Conservation (phyloP, 169 alveolate genomes). For the Plasmodium falciparum region DNA sequence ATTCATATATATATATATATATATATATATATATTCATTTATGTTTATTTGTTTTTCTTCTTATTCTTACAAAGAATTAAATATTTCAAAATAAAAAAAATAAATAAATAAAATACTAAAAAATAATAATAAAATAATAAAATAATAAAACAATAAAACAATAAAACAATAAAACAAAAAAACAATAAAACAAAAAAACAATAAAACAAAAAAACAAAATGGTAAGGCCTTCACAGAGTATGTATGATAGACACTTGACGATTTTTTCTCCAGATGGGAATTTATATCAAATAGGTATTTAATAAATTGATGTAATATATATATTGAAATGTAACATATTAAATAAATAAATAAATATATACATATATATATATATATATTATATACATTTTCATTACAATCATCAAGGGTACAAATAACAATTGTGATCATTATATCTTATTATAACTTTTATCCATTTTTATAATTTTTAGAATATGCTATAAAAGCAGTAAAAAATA, state of each 20-base stretch:
- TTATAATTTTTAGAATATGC: conserved; percentile 92
- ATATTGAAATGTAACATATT: too few species aligned
- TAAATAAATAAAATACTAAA: too few species aligned
- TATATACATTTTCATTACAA: conserved; percentile 1
- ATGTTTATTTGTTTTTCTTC: too few species aligned
- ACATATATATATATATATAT: not conserved
- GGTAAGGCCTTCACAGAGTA: conserved; percentile 91
- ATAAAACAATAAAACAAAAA: not conserved
- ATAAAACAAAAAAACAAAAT: conserved; percentile 68
- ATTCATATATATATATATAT: too few species aligned
- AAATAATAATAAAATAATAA: too few species aligned
- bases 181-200: too few species aligned
- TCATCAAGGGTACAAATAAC: too few species aligned
- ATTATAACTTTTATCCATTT: too few species aligned
- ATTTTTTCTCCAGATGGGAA: conserved; percentile 99
- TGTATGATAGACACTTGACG: conserved; percentile 94
- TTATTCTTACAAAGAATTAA: too few species aligned
- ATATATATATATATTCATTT: too few species aligned
- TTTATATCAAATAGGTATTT: conserved; percentile 94
- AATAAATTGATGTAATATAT: not conserved
- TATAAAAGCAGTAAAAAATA: conserved; percentile 97
- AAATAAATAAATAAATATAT: not conserved
- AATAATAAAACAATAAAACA: conserved; percentile 1
- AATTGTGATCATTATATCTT: too few species aligned
- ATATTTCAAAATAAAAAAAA: too few species aligned